Conservation (phyloP, 1,284 basidiomycete genomes). For the Sparassis latifolia region DNA sequence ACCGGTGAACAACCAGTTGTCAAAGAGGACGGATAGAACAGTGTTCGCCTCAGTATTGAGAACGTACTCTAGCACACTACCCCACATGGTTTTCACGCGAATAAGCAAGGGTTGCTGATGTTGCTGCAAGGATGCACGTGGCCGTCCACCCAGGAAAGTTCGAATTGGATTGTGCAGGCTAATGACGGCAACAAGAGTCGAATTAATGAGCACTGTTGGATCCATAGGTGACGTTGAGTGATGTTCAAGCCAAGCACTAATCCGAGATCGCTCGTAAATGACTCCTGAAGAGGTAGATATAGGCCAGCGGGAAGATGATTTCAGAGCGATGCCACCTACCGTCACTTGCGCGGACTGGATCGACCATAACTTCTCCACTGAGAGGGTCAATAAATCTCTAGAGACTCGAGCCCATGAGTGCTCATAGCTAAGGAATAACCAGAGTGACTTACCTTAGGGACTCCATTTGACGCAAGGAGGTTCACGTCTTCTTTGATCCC, state of each 20-base stretch:
- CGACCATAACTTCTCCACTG: conserved; percentile 4
- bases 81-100: not conserved
- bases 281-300: not conserved
- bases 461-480: not conserved
- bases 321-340: not conserved
- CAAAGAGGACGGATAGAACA: conserved; percentile 1
- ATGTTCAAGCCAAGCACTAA: conserved; percentile 3
- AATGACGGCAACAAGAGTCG: not conserved
- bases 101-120: not conserved
- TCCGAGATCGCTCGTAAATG: conserved; percentile 4
- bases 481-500: not conserved
- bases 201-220: conserved; percentile 1
- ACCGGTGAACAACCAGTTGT: conserved; percentile 1
- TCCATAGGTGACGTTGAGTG: conserved; percentile 1
- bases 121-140: not conserved
- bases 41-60: not conserved
- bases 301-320: not conserved
- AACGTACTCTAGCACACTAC: not conserved
- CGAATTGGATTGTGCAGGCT: not conserved
- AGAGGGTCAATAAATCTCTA: conserved; percentile 6
- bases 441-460: not conserved
- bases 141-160: not conserved
- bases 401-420: not conserved
- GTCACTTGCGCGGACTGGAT: conserved; percentile 5
- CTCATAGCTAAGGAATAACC: not conserved